Conservation (phyloP, 2,329 filamentous ascomycete species). For the Purpureocillium takamizusanense region DNA sequence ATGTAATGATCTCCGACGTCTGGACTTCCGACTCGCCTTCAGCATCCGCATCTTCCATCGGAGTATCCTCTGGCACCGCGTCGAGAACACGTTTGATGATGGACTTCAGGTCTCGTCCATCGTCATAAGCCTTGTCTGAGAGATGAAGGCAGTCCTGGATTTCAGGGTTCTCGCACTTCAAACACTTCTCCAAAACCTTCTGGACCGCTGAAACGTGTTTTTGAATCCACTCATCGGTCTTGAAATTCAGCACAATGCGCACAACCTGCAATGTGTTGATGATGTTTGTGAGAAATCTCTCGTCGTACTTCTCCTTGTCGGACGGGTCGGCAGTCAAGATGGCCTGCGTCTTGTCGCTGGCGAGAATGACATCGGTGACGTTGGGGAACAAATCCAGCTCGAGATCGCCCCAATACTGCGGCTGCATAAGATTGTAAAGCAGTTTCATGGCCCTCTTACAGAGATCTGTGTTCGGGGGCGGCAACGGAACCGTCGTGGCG, state of each 20-base stretch:
- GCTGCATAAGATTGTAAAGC: conserved; percentile 75
- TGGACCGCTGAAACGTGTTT: conserved; percentile 70
- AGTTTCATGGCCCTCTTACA: conserved; percentile 78
- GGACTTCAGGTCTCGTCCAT: conserved; percentile 62
- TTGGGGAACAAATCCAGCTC: conserved; percentile 88
- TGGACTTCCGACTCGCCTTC: conserved; percentile 76
- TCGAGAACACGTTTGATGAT: conserved; percentile 77
- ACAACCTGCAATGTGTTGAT: conserved; percentile 92
- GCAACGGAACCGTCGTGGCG: conserved; percentile 33
- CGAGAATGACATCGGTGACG: conserved; percentile 76
- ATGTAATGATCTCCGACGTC: conserved; percentile 78
- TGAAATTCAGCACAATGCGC: conserved; percentile 79
- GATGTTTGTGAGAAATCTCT: conserved; percentile 77
- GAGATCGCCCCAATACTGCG: conserved; percentile 83
- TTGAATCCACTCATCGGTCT: conserved; percentile 84
- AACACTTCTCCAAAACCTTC: conserved; percentile 79
- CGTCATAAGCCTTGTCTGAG: conserved; percentile 59
- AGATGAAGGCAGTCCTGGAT: conserved; percentile 87
- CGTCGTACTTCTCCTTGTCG: conserved; percentile 66
- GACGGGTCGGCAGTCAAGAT: conserved; percentile 49
- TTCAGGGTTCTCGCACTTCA: conserved; percentile 83
- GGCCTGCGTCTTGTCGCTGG: conserved; percentile 64
- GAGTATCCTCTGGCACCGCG: conserved; percentile 68
- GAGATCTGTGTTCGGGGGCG: conserved; percentile 60
- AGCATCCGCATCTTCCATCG: conserved; percentile 68